A percentile compares a stretch with the other conserved stretches of the same genome.
Conservation (phyloP, 2,329 filamentous ascomycete genomes). For the Fusarium scirpi region DNA sequence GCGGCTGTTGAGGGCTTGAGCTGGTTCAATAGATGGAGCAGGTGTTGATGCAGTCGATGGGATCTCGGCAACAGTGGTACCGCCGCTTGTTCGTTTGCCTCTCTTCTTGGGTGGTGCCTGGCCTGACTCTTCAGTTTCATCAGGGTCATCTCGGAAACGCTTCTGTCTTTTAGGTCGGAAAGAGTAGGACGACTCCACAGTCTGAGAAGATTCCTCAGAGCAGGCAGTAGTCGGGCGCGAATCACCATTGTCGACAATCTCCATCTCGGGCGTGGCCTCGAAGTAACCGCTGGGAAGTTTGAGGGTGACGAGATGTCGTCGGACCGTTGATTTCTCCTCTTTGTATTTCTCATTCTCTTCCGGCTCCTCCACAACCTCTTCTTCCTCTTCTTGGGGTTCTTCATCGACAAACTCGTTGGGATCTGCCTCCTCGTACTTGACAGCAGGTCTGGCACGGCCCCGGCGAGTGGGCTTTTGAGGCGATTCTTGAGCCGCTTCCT, state of each 20-base stretch:
- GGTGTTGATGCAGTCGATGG: slow-evolving; percentile 35
- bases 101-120: slow-evolving; percentile 56
- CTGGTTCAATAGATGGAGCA: slow-evolving; percentile 37
- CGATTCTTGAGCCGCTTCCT: slow-evolving; percentile 38
- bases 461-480: slow-evolving; percentile 44
- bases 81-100: slow-evolving; percentile 47
- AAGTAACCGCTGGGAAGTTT: slow-evolving; percentile 59
- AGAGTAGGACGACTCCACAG: slow-evolving; percentile 64
- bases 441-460: slow-evolving; percentile 42
- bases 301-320: slow-evolving; percentile 52
- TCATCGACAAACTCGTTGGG: slow-evolving; percentile 48
- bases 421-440: slow-evolving; percentile 48
- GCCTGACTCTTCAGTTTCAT: slow-evolving; percentile 54
- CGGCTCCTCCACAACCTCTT: slow-evolving; percentile 4
- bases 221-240: slow-evolving; percentile 65
- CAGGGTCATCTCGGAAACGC: slow-evolving; percentile 64
- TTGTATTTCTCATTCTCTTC: slow-evolving; percentile 43
- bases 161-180: slow-evolving; percentile 68
- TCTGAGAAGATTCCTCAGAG: slow-evolving; percentile 63
- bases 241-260: slow-evolving; percentile 58
- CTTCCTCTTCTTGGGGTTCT: slow-evolving; percentile 43
- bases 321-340: slow-evolving; percentile 46
- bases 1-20: slow-evolving; percentile 41
- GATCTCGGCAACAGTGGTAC: slow-evolving; percentile 25
- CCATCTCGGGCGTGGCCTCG: slow-evolving; percentile 53